Conservation (phyloP, 305 asterid species). For the Nicotiana rustica region DNA sequence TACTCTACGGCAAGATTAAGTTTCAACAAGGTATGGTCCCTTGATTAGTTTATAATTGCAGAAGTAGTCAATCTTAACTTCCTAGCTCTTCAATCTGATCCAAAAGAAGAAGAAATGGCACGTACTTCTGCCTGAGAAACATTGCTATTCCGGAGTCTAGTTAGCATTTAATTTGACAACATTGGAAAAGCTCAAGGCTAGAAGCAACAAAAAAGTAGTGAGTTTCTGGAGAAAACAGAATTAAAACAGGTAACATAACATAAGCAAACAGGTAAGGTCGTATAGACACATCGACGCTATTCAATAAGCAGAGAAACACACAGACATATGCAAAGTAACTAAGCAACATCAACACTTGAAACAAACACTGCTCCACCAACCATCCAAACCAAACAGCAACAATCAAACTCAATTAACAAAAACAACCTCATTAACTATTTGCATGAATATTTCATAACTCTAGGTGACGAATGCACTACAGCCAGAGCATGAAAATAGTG, state of each 20-base stretch:
- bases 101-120: background rate
- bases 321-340: background rate
- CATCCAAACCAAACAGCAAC: background rate
- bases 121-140: background rate
- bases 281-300: background rate
- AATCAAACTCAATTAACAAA: background rate
- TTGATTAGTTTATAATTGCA: background rate
- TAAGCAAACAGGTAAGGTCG: background rate
- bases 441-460: background rate
- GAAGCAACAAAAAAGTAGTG: background rate
- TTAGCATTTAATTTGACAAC: background rate
- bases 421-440: background rate
- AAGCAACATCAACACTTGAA: background rate
- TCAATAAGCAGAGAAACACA: background rate
- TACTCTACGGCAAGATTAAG: slow-evolving; percentile 2
- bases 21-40: background rate
- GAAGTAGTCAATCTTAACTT: background rate
- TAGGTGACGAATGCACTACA: background rate
- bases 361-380: background rate
- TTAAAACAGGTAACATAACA: background rate
- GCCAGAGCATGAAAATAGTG: background rate
- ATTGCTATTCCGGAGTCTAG: background rate
- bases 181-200: background rate
- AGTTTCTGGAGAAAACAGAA: background rate
- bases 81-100: background rate